phyloP scores from a whole-genome alignment of 2,329 filamentous ascomycete species.

The Hyphodiscus sp. region DNA sequence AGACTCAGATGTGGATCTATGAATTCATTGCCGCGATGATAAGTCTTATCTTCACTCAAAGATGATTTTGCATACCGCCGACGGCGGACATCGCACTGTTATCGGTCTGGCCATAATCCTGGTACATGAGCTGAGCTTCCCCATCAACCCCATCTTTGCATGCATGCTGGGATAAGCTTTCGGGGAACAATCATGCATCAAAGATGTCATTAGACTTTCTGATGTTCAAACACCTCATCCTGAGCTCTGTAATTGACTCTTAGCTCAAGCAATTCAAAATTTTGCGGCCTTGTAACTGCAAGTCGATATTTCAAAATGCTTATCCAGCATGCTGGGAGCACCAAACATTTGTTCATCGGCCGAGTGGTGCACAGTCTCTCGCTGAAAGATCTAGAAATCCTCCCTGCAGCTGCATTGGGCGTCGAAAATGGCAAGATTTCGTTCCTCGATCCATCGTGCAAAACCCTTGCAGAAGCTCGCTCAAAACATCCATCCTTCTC shows the following conservation, averaged over 20 bases:
- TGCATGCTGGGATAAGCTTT: too few relatives aligned
- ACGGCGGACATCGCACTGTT: not conserved
- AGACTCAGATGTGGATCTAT: not conserved
- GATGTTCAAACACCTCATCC: not conserved
- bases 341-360: not conserved
- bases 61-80: not conserved
- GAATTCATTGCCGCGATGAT: not conserved
- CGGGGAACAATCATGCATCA: not conserved
- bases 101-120: not conserved
- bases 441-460: not conserved
- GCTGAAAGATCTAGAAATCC: not conserved
- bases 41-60: not conserved
- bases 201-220: not conserved
- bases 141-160: not conserved
- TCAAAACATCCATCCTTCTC: not conserved
- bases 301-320: not conserved
- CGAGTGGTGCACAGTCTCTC: not conserved
- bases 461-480: not conserved
- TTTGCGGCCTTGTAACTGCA: not conserved
- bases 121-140: not conserved
- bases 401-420: not conserved
- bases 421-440: not conserved
- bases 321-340: not conserved
- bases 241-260: too few relatives aligned
- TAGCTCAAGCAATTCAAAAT: not conserved